Percentiles rank a stretch among this genome's conserved stretches.
These are phyloP conservation scores for Colletotrichum ledebouriae DNA, from an alignment of 2,329 filamentous ascomycete genomes.

Conservation along the genomic window DNA sequence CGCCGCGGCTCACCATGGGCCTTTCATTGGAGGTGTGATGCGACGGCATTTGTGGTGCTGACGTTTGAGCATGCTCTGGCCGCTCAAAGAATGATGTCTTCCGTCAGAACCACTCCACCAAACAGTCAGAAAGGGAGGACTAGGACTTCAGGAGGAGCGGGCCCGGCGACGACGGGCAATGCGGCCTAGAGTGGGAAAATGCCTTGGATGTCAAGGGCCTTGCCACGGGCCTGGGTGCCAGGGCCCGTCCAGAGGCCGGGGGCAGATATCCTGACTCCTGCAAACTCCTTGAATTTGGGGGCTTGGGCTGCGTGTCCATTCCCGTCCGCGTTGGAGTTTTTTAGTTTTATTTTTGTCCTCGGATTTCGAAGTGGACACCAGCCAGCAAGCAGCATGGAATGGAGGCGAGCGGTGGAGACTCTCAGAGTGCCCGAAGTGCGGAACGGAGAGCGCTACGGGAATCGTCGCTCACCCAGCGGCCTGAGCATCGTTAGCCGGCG, in stretches of 20 bases:
- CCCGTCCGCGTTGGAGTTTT: too few species aligned
- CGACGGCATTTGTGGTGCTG: constrained; percentile 30
- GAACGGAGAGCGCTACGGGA: constrained; percentile 31
- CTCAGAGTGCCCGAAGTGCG: neutral
- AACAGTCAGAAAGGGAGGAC: neutral
- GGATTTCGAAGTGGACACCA: too few species aligned
- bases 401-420: constrained; percentile 3
- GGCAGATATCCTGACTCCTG: neutral
- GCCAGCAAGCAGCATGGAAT: too few species aligned
- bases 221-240: constrained; percentile 32
- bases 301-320: neutral
- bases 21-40: constrained; percentile 2
- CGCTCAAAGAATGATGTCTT: constrained; percentile 4
- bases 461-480: constrained; percentile 41
- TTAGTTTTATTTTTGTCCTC: too few species aligned
- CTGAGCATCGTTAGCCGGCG: constrained; percentile 31
- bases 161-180: neutral
- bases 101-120: neutral
- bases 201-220: constrained; percentile 10
- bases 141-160: neutral
- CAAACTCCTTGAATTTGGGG: constrained; percentile 19
- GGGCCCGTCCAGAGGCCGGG: constrained; percentile 1
- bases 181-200: neutral
- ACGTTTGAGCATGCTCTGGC: constrained; percentile 27
- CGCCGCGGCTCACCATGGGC: too few species aligned